A percentile compares a stretch with the other conserved stretches of the same genome.
Evolutionary conservation across 305 asterid species (phyloP).

Genomic region (Fraxinus latifolia): DNA sequence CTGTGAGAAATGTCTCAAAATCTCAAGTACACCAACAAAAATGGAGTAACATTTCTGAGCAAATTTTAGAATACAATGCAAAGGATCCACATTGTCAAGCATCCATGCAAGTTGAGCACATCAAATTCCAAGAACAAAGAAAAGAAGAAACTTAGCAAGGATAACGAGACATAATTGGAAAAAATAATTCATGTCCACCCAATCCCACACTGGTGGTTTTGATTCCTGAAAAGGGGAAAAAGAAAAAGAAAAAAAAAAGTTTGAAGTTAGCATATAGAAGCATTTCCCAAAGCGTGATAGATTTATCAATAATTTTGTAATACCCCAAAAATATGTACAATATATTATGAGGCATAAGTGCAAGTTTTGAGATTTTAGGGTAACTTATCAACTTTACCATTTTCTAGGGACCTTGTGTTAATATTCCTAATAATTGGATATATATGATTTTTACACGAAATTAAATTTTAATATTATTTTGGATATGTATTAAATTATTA

Average conservation of each 20-base stretch:
- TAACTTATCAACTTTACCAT: too few species aligned
- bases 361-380: too few species aligned
- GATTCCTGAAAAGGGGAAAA: neutral
- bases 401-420: too few species aligned
- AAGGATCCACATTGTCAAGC: slow-evolving; percentile 40
- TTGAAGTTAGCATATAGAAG: neutral
- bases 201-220: slow-evolving; percentile 7
- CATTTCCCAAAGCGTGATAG: neutral
- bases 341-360: too few species aligned
- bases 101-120: slow-evolving; percentile 34
- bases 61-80: slow-evolving; percentile 23
- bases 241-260: neutral
- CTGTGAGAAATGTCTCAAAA: slow-evolving; percentile 32
- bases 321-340: too few species aligned
- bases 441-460: neutral
- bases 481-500: neutral
- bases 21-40: slow-evolving; percentile 34
- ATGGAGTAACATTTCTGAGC: slow-evolving; percentile 15
- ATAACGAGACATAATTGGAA: neutral
- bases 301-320: neutral
- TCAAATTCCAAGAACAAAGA: slow-evolving; percentile 16
- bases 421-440: too few species aligned
- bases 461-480: too few species aligned
- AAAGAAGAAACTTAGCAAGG: slow-evolving; percentile 10
- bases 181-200: neutral